Conservation (phyloP, 1,284 basidiomycete species). For the Malassezia restricta region DNA sequence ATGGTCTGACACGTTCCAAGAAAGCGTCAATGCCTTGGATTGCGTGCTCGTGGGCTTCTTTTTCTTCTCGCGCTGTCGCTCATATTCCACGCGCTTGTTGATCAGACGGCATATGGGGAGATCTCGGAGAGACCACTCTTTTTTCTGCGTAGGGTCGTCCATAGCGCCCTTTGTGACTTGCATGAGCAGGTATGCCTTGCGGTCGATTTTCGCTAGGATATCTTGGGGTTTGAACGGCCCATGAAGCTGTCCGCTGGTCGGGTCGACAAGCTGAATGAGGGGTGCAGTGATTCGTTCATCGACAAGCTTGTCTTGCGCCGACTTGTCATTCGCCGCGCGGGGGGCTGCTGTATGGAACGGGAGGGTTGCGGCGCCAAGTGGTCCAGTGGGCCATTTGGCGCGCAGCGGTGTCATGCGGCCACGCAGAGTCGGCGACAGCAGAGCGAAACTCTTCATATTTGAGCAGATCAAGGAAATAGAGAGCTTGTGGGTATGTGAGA, state of each 20-base stretch:
- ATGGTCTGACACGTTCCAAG: conserved; percentile 28
- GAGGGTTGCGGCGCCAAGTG: conserved; percentile 23
- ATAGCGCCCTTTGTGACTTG: conserved; percentile 25
- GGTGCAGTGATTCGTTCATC: conserved; percentile 21
- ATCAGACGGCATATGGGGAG: conserved; percentile 47
- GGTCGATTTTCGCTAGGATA: conserved; percentile 31
- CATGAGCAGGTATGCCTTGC: conserved; percentile 23
- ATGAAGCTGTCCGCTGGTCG: conserved; percentile 24
- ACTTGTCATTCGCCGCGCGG: neutral
- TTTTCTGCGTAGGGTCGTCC: neutral
- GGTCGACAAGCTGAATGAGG: conserved; percentile 30
- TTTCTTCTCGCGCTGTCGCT: conserved; percentile 18
- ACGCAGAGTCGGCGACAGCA: conserved; percentile 25
- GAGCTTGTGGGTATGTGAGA: conserved; percentile 34
- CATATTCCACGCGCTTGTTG: conserved; percentile 46
- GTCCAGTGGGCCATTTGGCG: conserved; percentile 37
- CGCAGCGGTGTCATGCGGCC: conserved; percentile 30
- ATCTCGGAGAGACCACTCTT: conserved; percentile 13
- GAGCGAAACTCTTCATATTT: conserved; percentile 26
- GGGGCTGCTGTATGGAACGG: neutral
- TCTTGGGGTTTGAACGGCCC: conserved; percentile 20
- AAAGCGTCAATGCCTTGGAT: conserved; percentile 28
- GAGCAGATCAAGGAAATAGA: conserved; percentile 30
- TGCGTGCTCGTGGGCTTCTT: neutral
- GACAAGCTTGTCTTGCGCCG: conserved; percentile 1